A percentile compares a stretch with the other conserved stretches of the same genome.
These are phyloP conservation scores for Alternaria dauci DNA, from an alignment of 2,329 filamentous ascomycete species.

Conservation along the genomic window DNA sequence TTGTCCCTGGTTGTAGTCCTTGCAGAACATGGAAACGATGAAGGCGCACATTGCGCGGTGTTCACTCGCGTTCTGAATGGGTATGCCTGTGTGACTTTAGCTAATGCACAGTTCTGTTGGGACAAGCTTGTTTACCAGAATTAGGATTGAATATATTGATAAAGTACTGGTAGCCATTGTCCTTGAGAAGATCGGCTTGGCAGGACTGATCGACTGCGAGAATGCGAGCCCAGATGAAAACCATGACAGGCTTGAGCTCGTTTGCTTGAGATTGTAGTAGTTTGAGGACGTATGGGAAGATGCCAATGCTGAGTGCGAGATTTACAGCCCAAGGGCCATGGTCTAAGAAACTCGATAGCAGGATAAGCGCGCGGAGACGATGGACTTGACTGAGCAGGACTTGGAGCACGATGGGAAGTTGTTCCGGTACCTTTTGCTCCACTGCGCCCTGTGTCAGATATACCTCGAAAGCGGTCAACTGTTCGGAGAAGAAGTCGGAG, in stretches of 20 bases:
- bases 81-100: constrained; percentile 63
- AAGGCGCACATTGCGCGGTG: constrained; percentile 99
- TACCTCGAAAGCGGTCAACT: constrained; percentile 95
- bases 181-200: constrained; percentile 92
- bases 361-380: constrained; percentile 84
- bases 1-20: constrained; percentile 90
- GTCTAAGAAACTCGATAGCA: constrained; percentile 92
- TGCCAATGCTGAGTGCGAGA: constrained; percentile 94
- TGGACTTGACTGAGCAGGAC: constrained; percentile 96
- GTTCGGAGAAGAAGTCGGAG: constrained; percentile 95
- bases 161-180: constrained; percentile 97
- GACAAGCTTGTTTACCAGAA: constrained; percentile 58
- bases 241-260: constrained; percentile 97
- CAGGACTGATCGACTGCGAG: constrained; percentile 94
- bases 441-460: constrained; percentile 87
- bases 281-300: constrained; percentile 99
- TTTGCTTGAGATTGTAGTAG: constrained; percentile 92
- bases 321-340: constrained; percentile 99
- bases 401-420: constrained; percentile 94
- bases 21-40: constrained; percentile 96
- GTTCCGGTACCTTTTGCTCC: constrained; percentile 87
- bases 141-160: constrained; percentile 87
- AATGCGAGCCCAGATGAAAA: constrained; percentile 98
- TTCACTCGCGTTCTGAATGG: constrained; percentile 87
- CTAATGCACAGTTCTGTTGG: neutral